A percentile compares a stretch with the other conserved stretches of the same genome.
Evolutionary conservation across 148 eudicot genomes (phyloP).

Genomic region (Silene latifolia): DNA sequence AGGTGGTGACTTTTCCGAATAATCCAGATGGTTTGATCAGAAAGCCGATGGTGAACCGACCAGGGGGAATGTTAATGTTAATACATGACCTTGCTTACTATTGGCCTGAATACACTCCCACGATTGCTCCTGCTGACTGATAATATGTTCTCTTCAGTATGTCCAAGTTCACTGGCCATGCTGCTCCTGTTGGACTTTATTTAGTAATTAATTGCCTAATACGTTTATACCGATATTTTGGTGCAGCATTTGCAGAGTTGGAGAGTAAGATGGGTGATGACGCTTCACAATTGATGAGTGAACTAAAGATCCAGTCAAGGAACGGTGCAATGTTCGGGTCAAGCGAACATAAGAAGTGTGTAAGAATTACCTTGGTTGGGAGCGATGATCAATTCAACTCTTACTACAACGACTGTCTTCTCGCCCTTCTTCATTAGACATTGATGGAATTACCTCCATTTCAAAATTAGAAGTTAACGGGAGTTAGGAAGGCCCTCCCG

Average conservation of each 20-base stretch:
- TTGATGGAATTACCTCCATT: too few relatives aligned
- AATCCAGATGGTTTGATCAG: constrained; percentile 60
- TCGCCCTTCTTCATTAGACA: background rate
- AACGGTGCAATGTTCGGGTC: constrained; percentile 51
- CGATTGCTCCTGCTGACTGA: constrained; percentile 47
- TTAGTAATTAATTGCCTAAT: too few relatives aligned
- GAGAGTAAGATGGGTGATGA: constrained; percentile 45
- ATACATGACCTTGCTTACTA: constrained; percentile 84
- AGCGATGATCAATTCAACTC: constrained; percentile 51
- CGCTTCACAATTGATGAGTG: constrained; percentile 38
- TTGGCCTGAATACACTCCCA: constrained; percentile 91
- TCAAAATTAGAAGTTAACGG: background rate
- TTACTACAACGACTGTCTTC: constrained; percentile 48
- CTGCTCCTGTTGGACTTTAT: constrained; percentile 34
- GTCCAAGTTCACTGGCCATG: constrained; percentile 58
- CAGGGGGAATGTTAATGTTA: constrained; percentile 37
- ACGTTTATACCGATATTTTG: background rate
- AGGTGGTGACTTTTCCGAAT: constrained; percentile 65
- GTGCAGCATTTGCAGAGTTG: constrained; percentile 77
- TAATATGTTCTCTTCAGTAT: constrained; percentile 69
- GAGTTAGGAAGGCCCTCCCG: background rate
- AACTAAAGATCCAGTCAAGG: constrained; percentile 45
- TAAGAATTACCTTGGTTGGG: constrained; percentile 61
- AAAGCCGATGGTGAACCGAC: constrained; percentile 39
- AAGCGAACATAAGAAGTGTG: constrained; percentile 26